Conservation (phyloP, 2,329 filamentous ascomycete species). For the Hypoxylon rubiginosum region DNA sequence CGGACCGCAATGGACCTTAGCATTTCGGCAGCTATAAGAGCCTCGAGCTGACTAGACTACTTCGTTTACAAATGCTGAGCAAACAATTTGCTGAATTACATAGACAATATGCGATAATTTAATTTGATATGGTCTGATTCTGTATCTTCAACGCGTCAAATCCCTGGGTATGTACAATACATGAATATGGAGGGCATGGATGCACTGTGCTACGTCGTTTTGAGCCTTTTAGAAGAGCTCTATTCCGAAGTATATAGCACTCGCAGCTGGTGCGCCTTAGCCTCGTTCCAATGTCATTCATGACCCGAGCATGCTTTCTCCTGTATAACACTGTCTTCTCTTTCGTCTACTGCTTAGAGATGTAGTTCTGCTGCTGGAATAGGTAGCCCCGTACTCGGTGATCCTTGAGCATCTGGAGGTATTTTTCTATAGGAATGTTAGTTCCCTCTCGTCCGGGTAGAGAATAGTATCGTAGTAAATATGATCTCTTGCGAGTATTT, state of each 20-base stretch:
- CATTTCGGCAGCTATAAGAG: constrained; percentile 1
- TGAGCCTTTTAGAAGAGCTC: constrained; percentile 12
- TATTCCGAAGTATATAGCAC: constrained; percentile 7
- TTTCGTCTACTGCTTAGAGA: constrained; percentile 49
- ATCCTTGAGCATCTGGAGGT: constrained; percentile 81
- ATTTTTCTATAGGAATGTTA: constrained; percentile 62
- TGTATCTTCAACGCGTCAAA: neutral
- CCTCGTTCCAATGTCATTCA: constrained; percentile 23
- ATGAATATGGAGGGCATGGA: constrained; percentile 11
- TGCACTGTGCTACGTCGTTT: constrained; percentile 6
- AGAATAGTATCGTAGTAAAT: neutral
- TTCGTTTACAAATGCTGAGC: neutral
- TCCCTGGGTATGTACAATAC: constrained; percentile 36
- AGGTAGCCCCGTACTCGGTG: constrained; percentile 83
- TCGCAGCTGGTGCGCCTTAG: constrained; percentile 12
- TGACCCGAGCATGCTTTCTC: neutral
- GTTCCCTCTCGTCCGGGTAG: constrained; percentile 6
- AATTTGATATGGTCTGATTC: constrained; percentile 6
- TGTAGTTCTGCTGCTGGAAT: constrained; percentile 84
- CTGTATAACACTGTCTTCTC: neutral
- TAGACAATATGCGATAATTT: neutral
- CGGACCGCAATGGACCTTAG: neutral
- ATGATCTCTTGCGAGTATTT: neutral
- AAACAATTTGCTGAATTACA: neutral
- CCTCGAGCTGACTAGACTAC: constrained; percentile 9